These are phyloP conservation scores for Dendryphion nanum DNA, from an alignment of 2,329 filamentous ascomycete genomes.

Conservation along the genomic window DNA sequence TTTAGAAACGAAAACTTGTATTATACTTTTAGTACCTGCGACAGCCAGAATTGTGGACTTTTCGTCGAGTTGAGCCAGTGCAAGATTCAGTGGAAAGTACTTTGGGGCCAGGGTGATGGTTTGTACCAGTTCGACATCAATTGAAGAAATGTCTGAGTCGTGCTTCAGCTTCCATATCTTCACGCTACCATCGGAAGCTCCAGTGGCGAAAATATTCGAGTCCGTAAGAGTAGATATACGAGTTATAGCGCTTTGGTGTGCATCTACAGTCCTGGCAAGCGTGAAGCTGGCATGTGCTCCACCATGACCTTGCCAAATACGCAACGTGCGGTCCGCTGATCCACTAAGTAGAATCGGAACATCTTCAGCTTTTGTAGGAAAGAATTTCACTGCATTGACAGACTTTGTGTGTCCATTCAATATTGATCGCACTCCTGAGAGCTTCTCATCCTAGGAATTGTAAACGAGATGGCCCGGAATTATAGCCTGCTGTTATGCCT, in stretches of 20 bases:
- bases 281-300: conserved; percentile 34
- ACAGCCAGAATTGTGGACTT: conserved; percentile 69
- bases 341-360: conserved; percentile 70
- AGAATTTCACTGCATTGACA: conserved; percentile 82
- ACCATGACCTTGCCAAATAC: conserved; percentile 54
- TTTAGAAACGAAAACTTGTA: conserved; percentile 74
- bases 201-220: conserved; percentile 54
- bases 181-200: conserved; percentile 62
- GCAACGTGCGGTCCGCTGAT: conserved; percentile 74
- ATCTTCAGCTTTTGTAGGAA: conserved; percentile 53
- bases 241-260: conserved; percentile 76
- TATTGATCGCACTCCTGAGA: conserved; percentile 62
- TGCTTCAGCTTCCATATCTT: conserved; percentile 65
- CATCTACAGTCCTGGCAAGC: conserved; percentile 53
- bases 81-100: conserved; percentile 78
- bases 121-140: conserved; percentile 30
- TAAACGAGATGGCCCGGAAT: no score
- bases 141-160: conserved; percentile 23
- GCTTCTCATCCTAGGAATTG: conserved; percentile 38
- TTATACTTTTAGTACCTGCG: conserved; percentile 78
- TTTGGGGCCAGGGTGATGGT: conserved; percentile 71
- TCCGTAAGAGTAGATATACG: conserved; percentile 50
- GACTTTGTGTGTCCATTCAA: conserved; percentile 74
- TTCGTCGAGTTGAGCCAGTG: conserved; percentile 61
- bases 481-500: conserved; percentile 34